Evolutionary conservation across 2,329 filamentous ascomycete genomes (phyloP).

Genomic region (Venturia carpophila): DNA sequence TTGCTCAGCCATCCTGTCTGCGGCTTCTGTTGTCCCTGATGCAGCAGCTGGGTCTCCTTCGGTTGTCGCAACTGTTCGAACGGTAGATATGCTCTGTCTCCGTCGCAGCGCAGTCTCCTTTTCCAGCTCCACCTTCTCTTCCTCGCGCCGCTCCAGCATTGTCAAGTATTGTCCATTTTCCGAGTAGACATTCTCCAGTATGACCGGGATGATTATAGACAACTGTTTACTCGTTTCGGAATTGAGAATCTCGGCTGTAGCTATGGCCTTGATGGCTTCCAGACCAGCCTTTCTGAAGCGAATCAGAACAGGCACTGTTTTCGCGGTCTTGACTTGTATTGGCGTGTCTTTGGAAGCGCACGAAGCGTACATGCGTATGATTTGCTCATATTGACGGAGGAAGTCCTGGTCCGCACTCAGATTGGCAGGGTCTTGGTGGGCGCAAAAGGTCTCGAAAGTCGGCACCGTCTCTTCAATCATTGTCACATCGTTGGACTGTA

Average conservation of each 20-base stretch:
- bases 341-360: constrained; percentile 60
- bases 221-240: constrained; percentile 70
- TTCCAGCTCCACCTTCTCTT: constrained; percentile 61
- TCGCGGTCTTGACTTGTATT: constrained; percentile 40
- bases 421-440: constrained; percentile 76
- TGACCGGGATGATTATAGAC: constrained; percentile 69
- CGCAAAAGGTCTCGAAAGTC: constrained; percentile 82
- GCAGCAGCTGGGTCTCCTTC: constrained; percentile 56
- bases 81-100: constrained; percentile 72
- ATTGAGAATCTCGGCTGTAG: constrained; percentile 69
- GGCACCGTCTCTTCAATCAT: constrained; percentile 86
- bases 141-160: constrained; percentile 57
- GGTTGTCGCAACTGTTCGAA: constrained; percentile 59
- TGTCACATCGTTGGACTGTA: constrained; percentile 78
- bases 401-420: constrained; percentile 82
- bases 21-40: constrained; percentile 75
- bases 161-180: constrained; percentile 63
- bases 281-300: constrained; percentile 48
- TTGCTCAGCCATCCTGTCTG: constrained; percentile 82
- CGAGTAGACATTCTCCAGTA: constrained; percentile 79
- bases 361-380: constrained; percentile 70
- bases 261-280: constrained; percentile 69
- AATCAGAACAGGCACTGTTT: constrained; percentile 66
- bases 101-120: constrained; percentile 56
- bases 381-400: constrained; percentile 70